phyloP scores from a whole-genome alignment of 2,329 filamentous ascomycete species.

The Tolypocladium cylindrosporum region DNA sequence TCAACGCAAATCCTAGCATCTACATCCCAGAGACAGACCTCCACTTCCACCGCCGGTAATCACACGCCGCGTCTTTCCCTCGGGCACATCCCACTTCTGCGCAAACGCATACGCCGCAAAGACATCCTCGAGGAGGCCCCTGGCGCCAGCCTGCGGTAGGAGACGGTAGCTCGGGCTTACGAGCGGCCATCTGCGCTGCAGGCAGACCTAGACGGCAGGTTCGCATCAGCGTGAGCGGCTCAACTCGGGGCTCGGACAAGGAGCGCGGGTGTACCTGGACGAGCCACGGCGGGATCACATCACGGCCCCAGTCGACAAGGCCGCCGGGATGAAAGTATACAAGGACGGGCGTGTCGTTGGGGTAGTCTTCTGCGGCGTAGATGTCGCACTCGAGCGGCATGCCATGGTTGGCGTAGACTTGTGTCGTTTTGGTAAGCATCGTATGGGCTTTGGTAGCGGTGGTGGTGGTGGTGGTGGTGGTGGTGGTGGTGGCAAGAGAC shows the following conservation, averaged over 20 bases:
- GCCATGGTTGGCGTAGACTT: conserved; percentile 18
- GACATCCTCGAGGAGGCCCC: conserved; percentile 19
- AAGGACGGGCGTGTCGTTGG: conserved; percentile 16
- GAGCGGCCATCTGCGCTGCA: conserved; percentile 20
- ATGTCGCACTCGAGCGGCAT: conserved; percentile 25
- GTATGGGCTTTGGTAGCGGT: neutral
- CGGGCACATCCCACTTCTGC: conserved; percentile 7
- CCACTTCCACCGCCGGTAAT: conserved; percentile 23
- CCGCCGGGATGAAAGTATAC: conserved; percentile 27
- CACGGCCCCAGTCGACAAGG: conserved; percentile 19
- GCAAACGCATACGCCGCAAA: conserved; percentile 21
- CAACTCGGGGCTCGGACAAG: neutral
- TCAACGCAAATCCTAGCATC: neutral
- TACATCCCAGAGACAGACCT: conserved; percentile 8
- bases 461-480: neutral
- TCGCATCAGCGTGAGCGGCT: neutral
- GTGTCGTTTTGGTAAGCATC: conserved; percentile 17
- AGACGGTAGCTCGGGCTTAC: conserved; percentile 25
- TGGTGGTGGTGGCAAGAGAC: neutral
- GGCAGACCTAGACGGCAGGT: conserved; percentile 13
- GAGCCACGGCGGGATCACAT: conserved; percentile 24
- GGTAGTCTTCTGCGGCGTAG: conserved; percentile 15
- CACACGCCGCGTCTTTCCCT: conserved; percentile 12
- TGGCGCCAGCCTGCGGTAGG: conserved; percentile 19
- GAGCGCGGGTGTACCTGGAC: conserved; percentile 13